Evolutionary conservation across 495 filamentous ascomycete species (phyloP).

Genomic region (Rhizodiscina lignyota): DNA sequence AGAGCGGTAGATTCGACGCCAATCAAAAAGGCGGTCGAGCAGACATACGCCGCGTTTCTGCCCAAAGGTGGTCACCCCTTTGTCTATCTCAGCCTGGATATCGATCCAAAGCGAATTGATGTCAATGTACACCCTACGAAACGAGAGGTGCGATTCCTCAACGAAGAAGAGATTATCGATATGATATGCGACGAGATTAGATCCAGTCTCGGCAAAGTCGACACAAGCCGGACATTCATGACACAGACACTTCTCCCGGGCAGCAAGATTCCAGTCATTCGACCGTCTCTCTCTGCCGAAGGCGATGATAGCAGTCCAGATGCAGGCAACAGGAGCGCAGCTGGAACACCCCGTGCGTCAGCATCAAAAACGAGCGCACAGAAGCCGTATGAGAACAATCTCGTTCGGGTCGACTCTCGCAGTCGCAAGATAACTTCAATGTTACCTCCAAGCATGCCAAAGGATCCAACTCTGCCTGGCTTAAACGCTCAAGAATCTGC

Average conservation of each 20-base stretch:
- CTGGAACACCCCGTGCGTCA: constrained; percentile 1
- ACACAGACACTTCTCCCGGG: constrained; percentile 82
- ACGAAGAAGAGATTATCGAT: constrained; percentile 94
- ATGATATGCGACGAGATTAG: constrained; percentile 69
- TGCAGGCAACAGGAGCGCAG: constrained; percentile 4
- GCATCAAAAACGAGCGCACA: constrained; percentile 25
- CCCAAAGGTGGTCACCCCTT: constrained; percentile 95
- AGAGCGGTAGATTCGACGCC: constrained; percentile 85
- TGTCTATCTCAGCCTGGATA: constrained; percentile 80
- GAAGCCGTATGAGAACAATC: constrained; percentile 71
- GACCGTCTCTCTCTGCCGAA: no score
- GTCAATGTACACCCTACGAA: constrained; percentile 98
- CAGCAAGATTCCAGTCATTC: constrained; percentile 26
- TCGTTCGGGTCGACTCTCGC: constrained; percentile 81
- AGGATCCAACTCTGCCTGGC: no score
- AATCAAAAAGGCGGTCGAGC: constrained; percentile 80
- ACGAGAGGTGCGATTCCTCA: constrained; percentile 92
- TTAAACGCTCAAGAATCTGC: not conserved
- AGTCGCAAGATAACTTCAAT: constrained; percentile 93
- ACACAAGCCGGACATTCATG: constrained; percentile 86
- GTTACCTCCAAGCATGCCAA: constrained; percentile 48
- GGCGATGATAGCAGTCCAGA: no score
- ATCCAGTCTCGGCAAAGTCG: constrained; percentile 66
- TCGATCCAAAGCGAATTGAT: constrained; percentile 85
- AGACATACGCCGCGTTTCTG: constrained; percentile 76